phyloP scores from a whole-genome alignment of 495 filamentous ascomycete genomes.

The Penicillium lividum region DNA sequence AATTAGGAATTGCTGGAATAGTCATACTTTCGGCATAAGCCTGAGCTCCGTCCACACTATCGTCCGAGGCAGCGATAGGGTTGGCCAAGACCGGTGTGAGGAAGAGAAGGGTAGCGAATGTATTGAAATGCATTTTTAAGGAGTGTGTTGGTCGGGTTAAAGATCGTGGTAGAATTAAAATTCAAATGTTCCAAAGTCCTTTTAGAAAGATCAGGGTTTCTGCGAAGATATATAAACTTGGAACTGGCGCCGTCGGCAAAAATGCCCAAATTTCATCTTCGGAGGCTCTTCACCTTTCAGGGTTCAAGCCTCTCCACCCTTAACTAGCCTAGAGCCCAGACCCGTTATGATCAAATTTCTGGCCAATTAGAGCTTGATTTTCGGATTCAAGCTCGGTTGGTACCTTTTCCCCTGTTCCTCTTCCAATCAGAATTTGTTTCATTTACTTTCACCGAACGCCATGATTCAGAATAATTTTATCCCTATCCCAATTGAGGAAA shows the following conservation, averaged over 20 bases:
- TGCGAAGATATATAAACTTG: no score
- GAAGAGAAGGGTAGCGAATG: constrained; percentile 19
- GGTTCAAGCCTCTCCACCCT: background rate
- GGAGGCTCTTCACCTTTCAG: background rate
- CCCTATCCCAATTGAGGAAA: background rate
- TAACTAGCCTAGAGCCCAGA: background rate
- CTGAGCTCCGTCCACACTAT: background rate
- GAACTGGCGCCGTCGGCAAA: background rate
- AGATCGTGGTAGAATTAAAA: background rate
- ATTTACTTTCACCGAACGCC: background rate
- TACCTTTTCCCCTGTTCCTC: background rate
- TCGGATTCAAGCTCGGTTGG: background rate
- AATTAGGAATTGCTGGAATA: constrained; percentile 12
- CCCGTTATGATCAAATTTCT: background rate
- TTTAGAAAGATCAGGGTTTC: no score
- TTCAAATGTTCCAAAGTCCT: no score
- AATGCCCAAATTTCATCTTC: background rate
- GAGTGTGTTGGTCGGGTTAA: background rate
- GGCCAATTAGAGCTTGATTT: background rate
- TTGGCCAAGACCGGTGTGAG: constrained; percentile 23
- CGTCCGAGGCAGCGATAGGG: constrained; percentile 16
- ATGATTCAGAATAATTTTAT: background rate
- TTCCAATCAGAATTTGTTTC: background rate
- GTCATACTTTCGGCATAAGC: background rate
- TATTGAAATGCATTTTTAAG: constrained; percentile 23